Conservation (phyloP, 2,329 filamentous ascomycete genomes). For the Pseudocercospora fijiensis region DNA sequence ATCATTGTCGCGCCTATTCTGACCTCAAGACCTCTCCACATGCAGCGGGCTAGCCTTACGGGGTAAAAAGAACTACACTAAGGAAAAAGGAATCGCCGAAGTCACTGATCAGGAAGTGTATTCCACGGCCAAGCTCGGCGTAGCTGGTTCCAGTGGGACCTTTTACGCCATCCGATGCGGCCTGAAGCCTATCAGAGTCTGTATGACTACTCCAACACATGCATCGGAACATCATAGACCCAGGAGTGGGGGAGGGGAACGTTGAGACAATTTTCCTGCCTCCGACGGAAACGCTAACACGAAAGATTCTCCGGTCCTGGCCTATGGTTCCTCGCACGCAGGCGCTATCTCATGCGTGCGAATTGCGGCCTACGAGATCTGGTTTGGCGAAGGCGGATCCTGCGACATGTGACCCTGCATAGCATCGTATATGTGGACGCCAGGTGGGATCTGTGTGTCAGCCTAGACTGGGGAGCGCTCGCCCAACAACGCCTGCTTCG, state of each 20-base stretch:
- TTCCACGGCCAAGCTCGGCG: conserved; percentile 13
- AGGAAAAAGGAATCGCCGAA: conserved; percentile 18
- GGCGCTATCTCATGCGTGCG: conserved; percentile 6
- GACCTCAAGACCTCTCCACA: conserved; percentile 11
- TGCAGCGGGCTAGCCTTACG: conserved; percentile 4
- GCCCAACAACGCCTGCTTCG: conserved; percentile 12
- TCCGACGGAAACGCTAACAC: conserved; percentile 11
- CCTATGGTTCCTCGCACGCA: conserved; percentile 25
- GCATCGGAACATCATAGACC: conserved; percentile 15
- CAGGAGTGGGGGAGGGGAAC: conserved; percentile 7
- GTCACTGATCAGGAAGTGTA: conserved; percentile 8
- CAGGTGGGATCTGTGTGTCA: conserved; percentile 11
- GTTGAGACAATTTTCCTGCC: conserved; percentile 18
- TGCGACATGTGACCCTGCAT: conserved; percentile 17
- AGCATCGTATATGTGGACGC: conserved; percentile 17
- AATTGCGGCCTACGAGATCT: conserved; percentile 12
- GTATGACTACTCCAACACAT: neutral
- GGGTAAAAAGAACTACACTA: conserved; percentile 6
- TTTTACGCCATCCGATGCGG: conserved; percentile 8
- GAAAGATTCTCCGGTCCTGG: conserved; percentile 23
- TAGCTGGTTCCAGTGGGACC: conserved; percentile 3
- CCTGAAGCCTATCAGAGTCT: conserved; percentile 10
- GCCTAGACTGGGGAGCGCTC: conserved; percentile 12
- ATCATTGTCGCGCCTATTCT: conserved; percentile 20
- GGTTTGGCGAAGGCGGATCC: conserved; percentile 6